Base-by-base conservation (phyloP, 345 rosid genomes). In the Aquilaria yunnanensis region DNA sequence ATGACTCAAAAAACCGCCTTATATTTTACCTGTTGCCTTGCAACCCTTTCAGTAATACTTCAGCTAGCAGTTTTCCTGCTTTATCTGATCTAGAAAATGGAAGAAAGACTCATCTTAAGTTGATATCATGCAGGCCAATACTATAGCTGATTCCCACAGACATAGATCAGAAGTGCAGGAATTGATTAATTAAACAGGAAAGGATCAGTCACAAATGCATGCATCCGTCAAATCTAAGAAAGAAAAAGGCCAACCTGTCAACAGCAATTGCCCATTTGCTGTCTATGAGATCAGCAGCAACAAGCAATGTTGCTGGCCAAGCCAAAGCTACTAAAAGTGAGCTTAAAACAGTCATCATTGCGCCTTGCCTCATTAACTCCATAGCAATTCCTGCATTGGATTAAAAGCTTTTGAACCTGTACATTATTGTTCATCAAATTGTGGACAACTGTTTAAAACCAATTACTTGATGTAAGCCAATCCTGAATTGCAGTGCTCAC, bases 401-500 rank as follows among this genome's bases (percentile, higher is more conserved):
- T 37, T 55, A 70, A 47, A 30, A 60, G 52, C 37, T 48, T 57
- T 78, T 56, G 7, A 29, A n/a, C 57, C 37, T 62, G 57, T 8
- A 43, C 12, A 60, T 10, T 41, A 63, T 61, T 32, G 29, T 37
- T 49, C 33, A 72, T 55, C 56, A 66, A 29, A 34, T 66, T 32
- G 61, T 62, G 52, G 61, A 51, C 9, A 68, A 56, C 60, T 63
- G 59, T 52, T 56, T 11, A 45, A 80, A 79, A 72, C 54, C 57
- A 70, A 75, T 85, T 92, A 92, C 98, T 85, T 83, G 97, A 94
- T 67, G 97, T 90, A 70, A 94, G 89, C 96, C 95, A 94, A 76
- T 94, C 99, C 77, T 85, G 95, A 80, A 94, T 86, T 16, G 96
- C 91, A 57, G 96, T 88, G 89, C 99, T 94, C 74, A 94, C 87